phyloP scores from a whole-genome alignment of 2,329 filamentous ascomycete genomes.

The Fusarium sulawesiense region DNA sequence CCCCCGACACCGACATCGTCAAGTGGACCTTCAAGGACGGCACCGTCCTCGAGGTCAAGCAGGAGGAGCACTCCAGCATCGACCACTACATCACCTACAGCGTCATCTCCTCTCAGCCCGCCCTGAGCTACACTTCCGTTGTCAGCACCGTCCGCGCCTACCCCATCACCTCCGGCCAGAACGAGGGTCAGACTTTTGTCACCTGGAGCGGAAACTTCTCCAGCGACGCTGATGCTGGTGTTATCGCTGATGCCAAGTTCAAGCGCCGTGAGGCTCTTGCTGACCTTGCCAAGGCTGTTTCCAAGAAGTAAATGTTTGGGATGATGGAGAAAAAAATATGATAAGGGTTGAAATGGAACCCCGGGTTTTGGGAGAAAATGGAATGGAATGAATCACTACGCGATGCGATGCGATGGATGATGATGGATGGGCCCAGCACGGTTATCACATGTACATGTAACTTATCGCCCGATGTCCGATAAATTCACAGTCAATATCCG shows the following conservation, averaged over 20 bases:
- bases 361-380: not conserved
- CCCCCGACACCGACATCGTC: slow-evolving; percentile 73
- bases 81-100: slow-evolving; percentile 82
- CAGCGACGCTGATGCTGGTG: slow-evolving; percentile 75
- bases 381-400: not conserved
- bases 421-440: slow-evolving; percentile 10
- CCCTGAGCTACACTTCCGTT: slow-evolving; percentile 73
- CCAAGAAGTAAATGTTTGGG: slow-evolving; percentile 39
- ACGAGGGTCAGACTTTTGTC: slow-evolving; percentile 73
- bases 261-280: slow-evolving; percentile 78
- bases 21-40: slow-evolving; percentile 79
- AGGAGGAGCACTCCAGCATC: slow-evolving; percentile 80
- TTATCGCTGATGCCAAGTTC: slow-evolving; percentile 80
- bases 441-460: slow-evolving; percentile 11
- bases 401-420: slow-evolving; percentile 8
- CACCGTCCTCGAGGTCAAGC: slow-evolving; percentile 76
- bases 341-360: no score
- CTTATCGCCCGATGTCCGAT: not conserved
- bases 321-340: not conserved
- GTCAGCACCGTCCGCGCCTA: slow-evolving; percentile 75
- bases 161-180: slow-evolving; percentile 73
- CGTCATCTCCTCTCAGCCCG: slow-evolving; percentile 73
- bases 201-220: slow-evolving; percentile 78
- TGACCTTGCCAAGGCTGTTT: slow-evolving; percentile 68
- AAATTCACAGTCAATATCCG: not conserved